Percentiles rank a stretch among this genome's conserved stretches.
Conservation (phyloP, 2,329 filamentous ascomycete species). For the Xylaria sp. region DNA sequence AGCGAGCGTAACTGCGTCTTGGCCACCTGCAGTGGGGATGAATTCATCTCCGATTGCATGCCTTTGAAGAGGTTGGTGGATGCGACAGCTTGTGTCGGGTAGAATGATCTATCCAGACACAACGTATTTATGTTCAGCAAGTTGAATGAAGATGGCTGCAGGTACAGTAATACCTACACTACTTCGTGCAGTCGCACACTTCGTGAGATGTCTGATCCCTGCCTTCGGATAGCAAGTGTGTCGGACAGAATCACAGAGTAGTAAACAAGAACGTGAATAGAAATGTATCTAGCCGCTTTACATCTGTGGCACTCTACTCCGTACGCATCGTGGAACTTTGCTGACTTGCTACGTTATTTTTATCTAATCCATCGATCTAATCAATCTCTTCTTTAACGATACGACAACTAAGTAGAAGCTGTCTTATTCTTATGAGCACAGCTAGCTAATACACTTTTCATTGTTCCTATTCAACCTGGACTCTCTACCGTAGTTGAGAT, state of each 20-base stretch:
- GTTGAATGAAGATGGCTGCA: background rate
- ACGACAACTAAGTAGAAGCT: too few relatives aligned
- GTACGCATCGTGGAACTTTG: background rate
- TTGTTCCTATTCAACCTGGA: background rate
- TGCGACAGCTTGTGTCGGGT: background rate
- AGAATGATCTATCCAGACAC: too few relatives aligned
- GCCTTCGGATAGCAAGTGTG: background rate
- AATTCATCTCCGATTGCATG: slow-evolving; percentile 30
- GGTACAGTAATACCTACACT: background rate
- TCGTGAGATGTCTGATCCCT: background rate
- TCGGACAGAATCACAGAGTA: background rate
- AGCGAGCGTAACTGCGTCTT: slow-evolving; percentile 70
- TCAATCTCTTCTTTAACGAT: slow-evolving; percentile 18
- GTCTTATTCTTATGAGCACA: too few relatives aligned
- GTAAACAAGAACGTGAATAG: background rate
- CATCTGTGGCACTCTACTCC: slow-evolving; percentile 9
- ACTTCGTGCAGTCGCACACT: background rate
- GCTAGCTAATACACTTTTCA: too few relatives aligned
- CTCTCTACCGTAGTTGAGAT: too few relatives aligned
- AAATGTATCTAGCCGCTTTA: slow-evolving; percentile 8
- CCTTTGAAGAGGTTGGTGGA: background rate
- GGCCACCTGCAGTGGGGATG: slow-evolving; percentile 50
- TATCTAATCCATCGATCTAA: slow-evolving; percentile 30
- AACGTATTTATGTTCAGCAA: too few relatives aligned
- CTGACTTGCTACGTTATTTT: slow-evolving; percentile 16